Base-by-base conservation (phyloP, 2,329 filamentous ascomycete species). In the Pyricularia sp. region DNA sequence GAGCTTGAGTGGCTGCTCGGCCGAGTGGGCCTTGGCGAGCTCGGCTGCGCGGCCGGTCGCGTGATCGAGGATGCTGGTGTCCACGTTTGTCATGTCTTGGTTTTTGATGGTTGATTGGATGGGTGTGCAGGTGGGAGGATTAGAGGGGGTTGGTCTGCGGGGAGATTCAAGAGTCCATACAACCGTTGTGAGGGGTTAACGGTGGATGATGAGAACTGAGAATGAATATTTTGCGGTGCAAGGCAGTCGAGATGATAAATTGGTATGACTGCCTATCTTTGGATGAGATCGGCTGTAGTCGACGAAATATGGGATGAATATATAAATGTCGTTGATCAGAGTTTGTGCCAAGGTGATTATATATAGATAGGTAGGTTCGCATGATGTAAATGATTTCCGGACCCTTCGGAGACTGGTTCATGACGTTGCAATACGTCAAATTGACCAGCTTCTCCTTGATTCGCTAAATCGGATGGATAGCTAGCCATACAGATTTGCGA, bases 1-100 rank as follows among this genome's bases (percentile, higher is more conserved):
- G 14, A 93, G 81, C 76, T 90, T 91, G 36, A 90, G 78, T 5
- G 78, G 77, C 42, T 88, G 80, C 42, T 84, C 81, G 23, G 76
- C 74, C 9, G 79, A 72, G 75, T 87, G 84, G 11, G 77, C 72
- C 14, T 78, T 78, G 0, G 82, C 85, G 65, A 86, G 78, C 14
- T 75, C 66, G 58, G 81, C 83, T 0, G 86, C 86, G 0, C 79
- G 79, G 33, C 85, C 85, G 0, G 83, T 83, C 17, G 84, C 76
- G 70, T 81, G 75, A 2, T 81, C 75, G 3, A 79, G 80, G 10
- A 86, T 77, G 1, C 80, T 81, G 0, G 81, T 85, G 73, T 86
- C 84, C 68, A 85, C 79, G 65, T 75, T 76, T 25, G 80, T 69
- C 82, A 84, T 84, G 36, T 67, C 20, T 10, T 67, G 6, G 3